Percentiles rank a stretch among this genome's conserved stretches.
phyloP scores from a whole-genome alignment of 2,329 filamentous ascomycete genomes.

The Purpureocillium takamizusanense region DNA sequence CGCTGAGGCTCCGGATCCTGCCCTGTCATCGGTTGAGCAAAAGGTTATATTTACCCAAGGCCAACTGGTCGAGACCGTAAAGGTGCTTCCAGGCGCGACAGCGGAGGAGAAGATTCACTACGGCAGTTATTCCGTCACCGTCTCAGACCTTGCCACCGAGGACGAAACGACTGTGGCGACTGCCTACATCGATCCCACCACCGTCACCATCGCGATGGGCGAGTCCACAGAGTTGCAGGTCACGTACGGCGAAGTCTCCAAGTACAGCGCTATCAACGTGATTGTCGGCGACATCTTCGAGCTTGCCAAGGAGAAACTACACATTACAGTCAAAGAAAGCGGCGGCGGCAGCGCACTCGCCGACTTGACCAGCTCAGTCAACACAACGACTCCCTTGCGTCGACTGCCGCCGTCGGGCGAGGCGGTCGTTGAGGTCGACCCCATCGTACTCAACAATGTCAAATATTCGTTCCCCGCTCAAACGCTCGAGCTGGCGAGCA shows the following conservation, averaged over 20 bases:
- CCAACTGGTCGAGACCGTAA: neutral
- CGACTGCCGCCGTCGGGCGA: neutral
- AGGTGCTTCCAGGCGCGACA: neutral
- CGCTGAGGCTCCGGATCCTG: neutral
- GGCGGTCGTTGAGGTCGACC: neutral
- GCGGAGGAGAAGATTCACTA: neutral
- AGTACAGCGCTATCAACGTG: constrained; percentile 2
- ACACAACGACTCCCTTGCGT: constrained; percentile 1
- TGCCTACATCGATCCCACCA: neutral
- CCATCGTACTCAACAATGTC: neutral
- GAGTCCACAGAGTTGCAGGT: neutral
- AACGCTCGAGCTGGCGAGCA: neutral
- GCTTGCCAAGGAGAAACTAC: neutral
- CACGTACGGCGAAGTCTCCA: neutral
- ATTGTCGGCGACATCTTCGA: neutral
- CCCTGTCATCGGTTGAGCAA: neutral
- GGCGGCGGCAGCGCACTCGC: neutral
- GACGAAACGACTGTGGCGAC: neutral
- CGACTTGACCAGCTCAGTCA: neutral
- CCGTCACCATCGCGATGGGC: neutral
- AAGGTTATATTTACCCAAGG: neutral
- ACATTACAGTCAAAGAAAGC: neutral
- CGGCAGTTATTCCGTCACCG: neutral
- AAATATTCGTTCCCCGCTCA: neutral
- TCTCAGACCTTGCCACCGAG: neutral